Conservation (phyloP, 352 stramenopile species). For the Phytophthora kernoviae region DNA sequence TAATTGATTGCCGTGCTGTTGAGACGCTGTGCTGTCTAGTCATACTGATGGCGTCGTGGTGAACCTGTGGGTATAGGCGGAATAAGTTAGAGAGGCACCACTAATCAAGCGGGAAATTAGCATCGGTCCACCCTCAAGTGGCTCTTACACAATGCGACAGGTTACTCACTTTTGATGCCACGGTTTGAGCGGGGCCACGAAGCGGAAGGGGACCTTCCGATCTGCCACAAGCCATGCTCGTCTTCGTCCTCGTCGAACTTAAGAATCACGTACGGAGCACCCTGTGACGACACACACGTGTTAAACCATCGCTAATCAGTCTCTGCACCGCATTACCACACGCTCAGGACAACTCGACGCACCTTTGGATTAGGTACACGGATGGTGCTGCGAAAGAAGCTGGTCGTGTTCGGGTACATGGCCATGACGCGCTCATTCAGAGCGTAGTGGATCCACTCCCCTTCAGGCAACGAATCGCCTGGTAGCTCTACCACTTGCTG, state of each 20-base stretch:
- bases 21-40: neutral
- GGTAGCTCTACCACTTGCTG: slow-evolving; percentile 91
- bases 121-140: neutral
- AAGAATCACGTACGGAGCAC: slow-evolving; percentile 93
- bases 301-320: slow-evolving; percentile 8
- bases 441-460: slow-evolving; percentile 82
- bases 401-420: slow-evolving; percentile 98
- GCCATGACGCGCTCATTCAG: slow-evolving; percentile 95
- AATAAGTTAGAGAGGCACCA: slow-evolving; percentile 13
- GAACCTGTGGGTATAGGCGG: slow-evolving; percentile 13
- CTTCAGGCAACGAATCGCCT: slow-evolving; percentile 60
- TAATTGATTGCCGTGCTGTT: neutral
- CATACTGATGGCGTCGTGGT: slow-evolving; percentile 37
- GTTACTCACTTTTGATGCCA: slow-evolving; percentile 52
- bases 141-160: neutral
- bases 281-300: slow-evolving; percentile 33
- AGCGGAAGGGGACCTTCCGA: slow-evolving; percentile 92
- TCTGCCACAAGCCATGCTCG: slow-evolving; percentile 91
- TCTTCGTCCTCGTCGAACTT: slow-evolving; percentile 98
- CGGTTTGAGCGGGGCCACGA: slow-evolving; percentile 89
- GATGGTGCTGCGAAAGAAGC: slow-evolving; percentile 95
- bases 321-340: neutral
- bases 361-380: slow-evolving; percentile 89
- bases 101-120: neutral
- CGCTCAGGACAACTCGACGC: neutral